Evolutionary conservation across 2,329 filamentous ascomycete genomes (phyloP).

Genomic region (Sporothrix globosa): DNA sequence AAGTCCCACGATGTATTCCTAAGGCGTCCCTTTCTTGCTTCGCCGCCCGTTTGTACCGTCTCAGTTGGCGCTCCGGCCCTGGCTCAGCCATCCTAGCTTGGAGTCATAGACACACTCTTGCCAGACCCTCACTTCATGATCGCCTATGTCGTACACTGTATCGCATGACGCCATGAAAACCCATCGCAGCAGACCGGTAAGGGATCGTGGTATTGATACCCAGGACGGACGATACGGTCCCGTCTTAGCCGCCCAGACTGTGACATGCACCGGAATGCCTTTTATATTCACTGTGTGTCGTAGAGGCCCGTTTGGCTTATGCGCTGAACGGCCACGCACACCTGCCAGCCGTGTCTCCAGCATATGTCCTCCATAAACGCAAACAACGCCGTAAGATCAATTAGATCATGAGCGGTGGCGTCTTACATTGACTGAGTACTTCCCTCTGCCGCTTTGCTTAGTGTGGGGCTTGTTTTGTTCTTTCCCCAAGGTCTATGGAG

Average conservation of each 20-base stretch:
- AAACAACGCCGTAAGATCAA: background rate
- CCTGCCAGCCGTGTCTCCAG: background rate
- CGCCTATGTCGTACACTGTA: background rate
- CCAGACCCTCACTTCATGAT: background rate
- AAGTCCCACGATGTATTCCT: background rate
- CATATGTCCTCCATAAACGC: background rate
- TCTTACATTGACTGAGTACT: background rate
- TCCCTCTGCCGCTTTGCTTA: background rate
- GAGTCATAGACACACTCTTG: background rate
- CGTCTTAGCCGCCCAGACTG: conserved; percentile 11
- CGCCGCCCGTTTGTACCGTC: conserved; percentile 11
- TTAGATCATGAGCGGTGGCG: background rate
- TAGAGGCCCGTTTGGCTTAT: background rate
- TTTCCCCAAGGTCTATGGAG: background rate
- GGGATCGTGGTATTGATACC: background rate
- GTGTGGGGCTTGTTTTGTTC: background rate
- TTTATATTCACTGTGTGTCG: background rate
- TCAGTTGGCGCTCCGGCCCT: conserved; percentile 19
- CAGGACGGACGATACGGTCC: background rate
- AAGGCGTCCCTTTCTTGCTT: background rate
- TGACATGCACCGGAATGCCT: background rate
- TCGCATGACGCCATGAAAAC: conserved; percentile 10
- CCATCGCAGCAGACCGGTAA: background rate
- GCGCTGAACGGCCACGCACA: background rate
- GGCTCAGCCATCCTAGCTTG: conserved; percentile 12